These are phyloP conservation scores for Arthonia radiata DNA, from an alignment of 495 filamentous ascomycete species.

Conservation along the genomic window DNA sequence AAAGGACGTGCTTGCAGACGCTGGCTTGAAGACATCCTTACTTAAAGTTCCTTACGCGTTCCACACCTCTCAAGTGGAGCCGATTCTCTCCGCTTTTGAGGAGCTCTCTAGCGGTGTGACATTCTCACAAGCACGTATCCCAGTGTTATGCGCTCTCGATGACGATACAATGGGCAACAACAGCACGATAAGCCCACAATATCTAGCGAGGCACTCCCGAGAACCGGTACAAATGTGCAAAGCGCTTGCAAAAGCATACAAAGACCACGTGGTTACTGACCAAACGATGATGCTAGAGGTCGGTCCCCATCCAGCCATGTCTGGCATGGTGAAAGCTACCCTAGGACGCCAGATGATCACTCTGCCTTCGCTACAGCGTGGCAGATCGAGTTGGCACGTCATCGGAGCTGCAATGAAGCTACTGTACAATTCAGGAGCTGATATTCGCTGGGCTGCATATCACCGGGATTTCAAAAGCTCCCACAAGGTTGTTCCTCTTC, in stretches of 20 bases:
- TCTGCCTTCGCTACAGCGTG: constrained; percentile 31
- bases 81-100: background rate
- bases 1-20: constrained; percentile 3
- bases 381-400: constrained; percentile 36
- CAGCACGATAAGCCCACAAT: too few relatives aligned
- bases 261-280: constrained; percentile 2
- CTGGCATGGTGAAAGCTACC: constrained; percentile 8
- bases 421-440: constrained; percentile 38
- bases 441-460: constrained; percentile 55
- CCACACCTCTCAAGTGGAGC: background rate
- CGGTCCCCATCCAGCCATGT: constrained; percentile 10
- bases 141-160: background rate
- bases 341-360: constrained; percentile 19
- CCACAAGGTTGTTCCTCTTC: constrained; percentile 39
- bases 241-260: constrained; percentile 16
- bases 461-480: constrained; percentile 41
- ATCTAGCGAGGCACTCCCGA: constrained; percentile 41
- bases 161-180: too few relatives aligned
- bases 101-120: constrained; percentile 4
- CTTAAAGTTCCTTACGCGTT: background rate
- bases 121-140: background rate
- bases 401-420: constrained; percentile 31
- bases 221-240: constrained; percentile 51
- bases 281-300: constrained; percentile 10
- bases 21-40: background rate